Evolutionary conservation across 2,329 filamentous ascomycete genomes (phyloP), one percentile per base, ranked within the genome.

Genomic region (Phaeosphaeriaceae sp.): DNA sequence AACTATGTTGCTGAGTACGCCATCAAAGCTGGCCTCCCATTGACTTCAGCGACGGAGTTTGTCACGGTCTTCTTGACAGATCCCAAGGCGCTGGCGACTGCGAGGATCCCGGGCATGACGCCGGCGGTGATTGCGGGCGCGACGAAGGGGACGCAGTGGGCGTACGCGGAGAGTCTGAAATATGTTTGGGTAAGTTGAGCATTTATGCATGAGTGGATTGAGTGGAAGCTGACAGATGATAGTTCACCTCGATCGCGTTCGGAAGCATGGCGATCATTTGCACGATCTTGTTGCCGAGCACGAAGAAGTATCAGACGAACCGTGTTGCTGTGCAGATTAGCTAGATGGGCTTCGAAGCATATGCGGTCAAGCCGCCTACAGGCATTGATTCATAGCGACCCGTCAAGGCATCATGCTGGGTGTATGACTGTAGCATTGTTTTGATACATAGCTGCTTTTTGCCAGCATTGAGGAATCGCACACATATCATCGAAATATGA

Each of bases 11-110:
- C 67, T 0, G 59, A 68, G 30, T 73, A 70, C 6, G 69, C 78
- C 0, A 59, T 78, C n/a, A 66, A 64, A 9, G 79, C 79, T 5
- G 79, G 80, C 6, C 68, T 81, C 8, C 79, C 79, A 2, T 52
- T 70, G 6, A 61, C 70, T 1, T 78, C 74, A 24, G 73, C 78
- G 2, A 63, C 71, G 9, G 67, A 66, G 2, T 79, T 81, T 50
- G 69, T 81, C 8, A 68, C 69, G 0, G 68, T 67, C 0, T 71
- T 80, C 47, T 63, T 75, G 17, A 67, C 67, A 1, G 55, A 56
- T 10, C 72, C 71, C 3, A 59, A 64, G 26, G 53, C 59, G 2
- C 21, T 74, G 17, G 65, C 58, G 1, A 58, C 55, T 0, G 55
- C 67, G 5, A 51, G 53, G 8, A 68, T 69, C 22, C 35, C 35